Conservation (phyloP, 768 basidiomycete species). For the Boletus patriciae region DNA sequence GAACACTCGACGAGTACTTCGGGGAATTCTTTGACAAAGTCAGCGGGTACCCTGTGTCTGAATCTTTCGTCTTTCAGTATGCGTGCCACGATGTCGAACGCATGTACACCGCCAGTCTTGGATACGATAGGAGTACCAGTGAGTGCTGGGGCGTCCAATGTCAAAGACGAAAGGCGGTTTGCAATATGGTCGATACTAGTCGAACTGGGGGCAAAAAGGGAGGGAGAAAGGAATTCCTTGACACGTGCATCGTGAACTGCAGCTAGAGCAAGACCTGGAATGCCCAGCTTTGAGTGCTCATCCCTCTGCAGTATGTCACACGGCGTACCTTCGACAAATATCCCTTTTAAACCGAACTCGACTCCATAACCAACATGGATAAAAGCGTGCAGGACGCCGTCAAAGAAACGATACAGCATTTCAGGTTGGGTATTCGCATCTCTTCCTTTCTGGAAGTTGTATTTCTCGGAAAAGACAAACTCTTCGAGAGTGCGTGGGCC, state of each 20-base stretch:
- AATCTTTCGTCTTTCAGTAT: slow-evolving; percentile 49
- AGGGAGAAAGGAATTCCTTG: slow-evolving; percentile 31
- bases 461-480: slow-evolving; percentile 34
- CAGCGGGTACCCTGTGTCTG: background rate
- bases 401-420: slow-evolving; percentile 52
- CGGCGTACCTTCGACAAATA: slow-evolving; percentile 57
- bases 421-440: slow-evolving; percentile 37
- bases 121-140: background rate
- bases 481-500: slow-evolving; percentile 20
- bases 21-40: slow-evolving; percentile 24
- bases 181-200: background rate
- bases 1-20: slow-evolving; percentile 1
- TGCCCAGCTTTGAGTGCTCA: background rate
- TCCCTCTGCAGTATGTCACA: background rate
- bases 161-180: slow-evolving; percentile 4
- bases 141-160: background rate
- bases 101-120: slow-evolving; percentile 21
- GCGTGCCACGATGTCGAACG: slow-evolving; percentile 51
- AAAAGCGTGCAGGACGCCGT: slow-evolving; percentile 57
- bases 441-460: slow-evolving; percentile 22
- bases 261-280: slow-evolving; percentile 26
- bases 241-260: slow-evolving; percentile 35
- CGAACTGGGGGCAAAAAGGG: slow-evolving; percentile 7
- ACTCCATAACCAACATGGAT: slow-evolving; percentile 62
- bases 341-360: slow-evolving; percentile 63